These are phyloP conservation scores for Pythium apleroticum DNA, from an alignment of 352 stramenopile genomes.

Conservation along the genomic window DNA sequence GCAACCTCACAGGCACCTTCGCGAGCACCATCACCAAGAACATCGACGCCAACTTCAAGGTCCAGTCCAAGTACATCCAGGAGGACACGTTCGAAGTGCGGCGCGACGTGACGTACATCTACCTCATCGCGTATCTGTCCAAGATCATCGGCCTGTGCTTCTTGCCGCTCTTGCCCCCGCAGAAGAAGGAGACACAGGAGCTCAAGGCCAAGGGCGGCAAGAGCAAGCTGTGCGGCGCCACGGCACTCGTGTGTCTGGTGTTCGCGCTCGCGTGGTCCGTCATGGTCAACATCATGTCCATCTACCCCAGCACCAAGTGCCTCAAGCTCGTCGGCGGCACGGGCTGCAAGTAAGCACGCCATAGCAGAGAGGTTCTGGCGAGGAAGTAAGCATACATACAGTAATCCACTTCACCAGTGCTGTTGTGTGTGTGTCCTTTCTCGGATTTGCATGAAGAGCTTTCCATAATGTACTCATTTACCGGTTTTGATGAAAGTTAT, in stretches of 20 bases:
- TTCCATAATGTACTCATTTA: too few relatives aligned
- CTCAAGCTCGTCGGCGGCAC: background rate
- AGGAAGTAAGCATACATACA: too few relatives aligned
- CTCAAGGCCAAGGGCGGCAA: constrained; percentile 6
- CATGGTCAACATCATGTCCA: constrained; percentile 1
- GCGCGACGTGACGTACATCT: constrained; percentile 16
- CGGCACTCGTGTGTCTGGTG: background rate
- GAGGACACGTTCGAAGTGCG: constrained; percentile 19
- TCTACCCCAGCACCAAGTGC: background rate
- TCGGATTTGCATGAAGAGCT: too few relatives aligned
- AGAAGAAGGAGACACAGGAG: constrained; percentile 24
- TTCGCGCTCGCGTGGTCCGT: background rate
- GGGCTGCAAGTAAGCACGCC: background rate
- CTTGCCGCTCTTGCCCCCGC: constrained; percentile 21
- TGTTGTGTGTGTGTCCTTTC: too few relatives aligned
- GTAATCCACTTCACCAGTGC: too few relatives aligned
- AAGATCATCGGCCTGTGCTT: constrained; percentile 19
- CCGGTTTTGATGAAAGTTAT: too few relatives aligned
- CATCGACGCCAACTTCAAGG: constrained; percentile 19
- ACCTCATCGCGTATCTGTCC: constrained; percentile 18
- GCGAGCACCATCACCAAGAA: constrained; percentile 21
- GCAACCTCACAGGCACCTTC: constrained; percentile 20
- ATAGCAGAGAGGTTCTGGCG: too few relatives aligned
- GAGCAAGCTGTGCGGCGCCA: background rate
- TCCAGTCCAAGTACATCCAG: constrained; percentile 20